Evolutionary conservation across 768 basidiomycete genomes (phyloP), one percentile per base, ranked within the genome.

Genomic region (Crassisporium funariophilum): DNA sequence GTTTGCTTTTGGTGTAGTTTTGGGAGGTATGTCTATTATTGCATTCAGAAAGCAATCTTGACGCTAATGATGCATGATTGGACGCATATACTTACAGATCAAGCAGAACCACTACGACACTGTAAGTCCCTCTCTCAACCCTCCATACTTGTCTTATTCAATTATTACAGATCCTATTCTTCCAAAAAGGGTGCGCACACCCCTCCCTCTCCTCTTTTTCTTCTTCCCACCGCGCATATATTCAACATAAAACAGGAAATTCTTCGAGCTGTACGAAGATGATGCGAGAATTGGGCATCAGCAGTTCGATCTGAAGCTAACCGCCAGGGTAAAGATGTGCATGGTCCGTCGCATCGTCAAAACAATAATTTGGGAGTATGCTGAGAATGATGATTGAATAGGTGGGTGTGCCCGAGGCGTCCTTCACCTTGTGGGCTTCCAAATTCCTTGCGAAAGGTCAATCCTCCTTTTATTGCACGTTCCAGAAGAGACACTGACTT

Each of bases 31-130:
- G 81, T 68, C 35, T 20, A 24, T 38, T 47, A 29, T 41, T 41
- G 31, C 24, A 16, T 29, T 34, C n/a, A 29, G n/a, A n/a, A n/a
- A n/a, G n/a, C n/a, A n/a, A n/a, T 39, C 22, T 43, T 44, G 5
- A 11, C 3, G n/a, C 21, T 16, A 22, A 17, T 19, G 2, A 27
- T 35, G 13, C 31, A 11, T n/a, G 15, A 37, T 21, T 46, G 6
- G 41, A 31, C 44, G 48, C 34, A 38, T 35, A 8, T 6, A 41
- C 35, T 24, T 25, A 36, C 51, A 92, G 78, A 99, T 99, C 74
- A 99, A 98, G 64, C 92, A 95, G 67, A 87, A 94, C 59, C 94
- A 98, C 62, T 98, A 83, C 62, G 97, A 99, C 67, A 99, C 97
- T 13, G 88, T 89, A 57, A 52, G 64, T 55, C 33, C 4, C 17